Evolutionary conservation across 768 basidiomycete species (phyloP), one percentile per base, ranked within the genome.

Genomic region (Suillus ampliporus): DNA sequence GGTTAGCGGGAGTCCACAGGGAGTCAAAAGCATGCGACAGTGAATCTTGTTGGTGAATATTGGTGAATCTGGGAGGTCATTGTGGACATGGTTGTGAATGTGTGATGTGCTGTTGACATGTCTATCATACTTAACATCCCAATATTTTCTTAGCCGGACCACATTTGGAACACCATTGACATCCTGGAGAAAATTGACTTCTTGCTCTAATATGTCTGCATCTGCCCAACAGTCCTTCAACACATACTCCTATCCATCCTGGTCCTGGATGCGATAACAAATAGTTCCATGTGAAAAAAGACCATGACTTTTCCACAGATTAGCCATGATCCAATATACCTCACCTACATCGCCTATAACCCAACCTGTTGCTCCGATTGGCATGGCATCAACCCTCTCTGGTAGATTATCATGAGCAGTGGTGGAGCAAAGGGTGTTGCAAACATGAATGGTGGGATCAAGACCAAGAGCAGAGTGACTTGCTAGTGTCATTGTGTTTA

Each of bases 161-260:
- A 52, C n/a, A 13, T 52, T 52, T 35, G 31, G 51, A 52, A 52
- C 6, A 1, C 34, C 51, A 13, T 52, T 3, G 6, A 52, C 34
- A 0, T 2, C n/a, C 6, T 1, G 1, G 11, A 52, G 51, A n/a
- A 34, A n/a, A 0, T 13, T 4, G 6, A 34, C 34, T 11, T 52
- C n/a, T 0, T 52, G n/a, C 0, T 47, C 23, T 34, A 52, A 3
- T 2, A 0, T 13, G 11, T n/a, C 13, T 1, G 2, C 3, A 4
- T 35, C 51, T n/a, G 35, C 34, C 51, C 34, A 35, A 35, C 34
- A 52, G n/a, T 52, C 34, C 34, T 52, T 52, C n/a, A 52, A 35
- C 0, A 3, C n/a, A 35, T n/a, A 34, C 31, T 35, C 34, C 13
- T 1, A 0, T n/a, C 14, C 7, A 11, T 34, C 1, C 5, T 21